Conservation (phyloP, 495 filamentous ascomycete species). For the Talaromyces trachyspermus region DNA sequence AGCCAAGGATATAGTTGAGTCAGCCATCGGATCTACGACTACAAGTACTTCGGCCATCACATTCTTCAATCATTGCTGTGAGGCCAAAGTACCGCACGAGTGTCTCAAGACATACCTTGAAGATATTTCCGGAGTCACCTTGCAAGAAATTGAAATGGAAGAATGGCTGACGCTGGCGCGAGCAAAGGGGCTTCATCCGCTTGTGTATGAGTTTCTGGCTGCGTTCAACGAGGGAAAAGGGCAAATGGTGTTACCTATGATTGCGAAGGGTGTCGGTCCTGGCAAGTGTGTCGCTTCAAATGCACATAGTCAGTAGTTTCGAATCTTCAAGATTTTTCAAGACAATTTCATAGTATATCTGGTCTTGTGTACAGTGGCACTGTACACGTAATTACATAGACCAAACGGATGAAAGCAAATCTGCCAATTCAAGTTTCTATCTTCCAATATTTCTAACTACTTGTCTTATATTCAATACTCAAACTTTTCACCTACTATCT, state of each 20-base stretch:
- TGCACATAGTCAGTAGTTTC: too few species aligned
- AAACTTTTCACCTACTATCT: too few species aligned
- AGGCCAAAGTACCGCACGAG: neutral
- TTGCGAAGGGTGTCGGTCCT: too few species aligned
- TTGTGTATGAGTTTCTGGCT: neutral
- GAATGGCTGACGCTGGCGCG: neutral
- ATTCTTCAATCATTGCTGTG: neutral
- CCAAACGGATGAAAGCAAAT: too few species aligned
- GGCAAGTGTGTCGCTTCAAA: too few species aligned
- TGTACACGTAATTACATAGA: too few species aligned
- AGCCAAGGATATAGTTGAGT: neutral
- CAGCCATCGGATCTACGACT: neutral
- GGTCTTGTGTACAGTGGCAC: too few species aligned
- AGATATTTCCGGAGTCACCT: neutral
- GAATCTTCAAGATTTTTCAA: too few species aligned
- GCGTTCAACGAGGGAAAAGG: neutral
- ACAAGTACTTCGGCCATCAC: neutral
- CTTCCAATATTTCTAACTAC: too few species aligned
- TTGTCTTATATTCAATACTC: too few species aligned
- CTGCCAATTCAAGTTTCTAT: too few species aligned
- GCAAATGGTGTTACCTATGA: neutral
- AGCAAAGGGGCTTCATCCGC: neutral
- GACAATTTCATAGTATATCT: too few species aligned
- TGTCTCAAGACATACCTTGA: conserved; percentile 3
- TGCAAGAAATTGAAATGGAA: neutral